A percentile compares a stretch with the other conserved stretches of the same genome.
Evolutionary conservation across 2,329 filamentous ascomycete genomes (phyloP).

Genomic region (Penicillium frequentans): DNA sequence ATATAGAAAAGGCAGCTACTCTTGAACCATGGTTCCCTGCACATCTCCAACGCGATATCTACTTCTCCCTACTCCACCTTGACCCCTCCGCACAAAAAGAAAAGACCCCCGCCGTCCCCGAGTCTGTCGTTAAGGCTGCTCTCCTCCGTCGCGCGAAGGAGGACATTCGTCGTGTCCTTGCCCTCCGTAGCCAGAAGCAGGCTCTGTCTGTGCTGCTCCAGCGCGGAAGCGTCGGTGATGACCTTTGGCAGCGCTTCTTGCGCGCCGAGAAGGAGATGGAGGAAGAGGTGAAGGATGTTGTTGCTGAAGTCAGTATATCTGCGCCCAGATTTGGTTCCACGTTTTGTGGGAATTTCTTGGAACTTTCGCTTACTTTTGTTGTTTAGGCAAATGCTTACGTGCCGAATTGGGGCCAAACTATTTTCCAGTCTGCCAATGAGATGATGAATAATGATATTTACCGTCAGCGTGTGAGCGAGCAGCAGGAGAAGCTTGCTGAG

Average conservation of each 20-base stretch:
- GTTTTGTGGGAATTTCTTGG: not conserved
- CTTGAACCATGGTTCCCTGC: slow-evolving; percentile 92
- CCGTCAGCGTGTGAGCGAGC: slow-evolving; percentile 71
- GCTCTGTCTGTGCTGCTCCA: slow-evolving; percentile 81
- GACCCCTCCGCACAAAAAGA: slow-evolving; percentile 56
- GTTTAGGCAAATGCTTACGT: slow-evolving; percentile 82
- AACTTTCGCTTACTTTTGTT: not conserved
- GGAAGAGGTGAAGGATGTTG: slow-evolving; percentile 90
- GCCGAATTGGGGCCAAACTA: slow-evolving; percentile 86
- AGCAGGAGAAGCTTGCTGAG: slow-evolving; percentile 67
- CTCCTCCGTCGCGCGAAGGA: slow-evolving; percentile 86
- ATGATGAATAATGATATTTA: slow-evolving; percentile 82
- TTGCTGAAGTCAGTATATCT: slow-evolving; percentile 67
- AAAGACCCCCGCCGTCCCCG: slow-evolving; percentile 71
- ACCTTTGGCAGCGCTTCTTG: slow-evolving; percentile 89
- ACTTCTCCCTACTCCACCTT: slow-evolving; percentile 86
- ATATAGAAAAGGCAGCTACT: slow-evolving; percentile 71
- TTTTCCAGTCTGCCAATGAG: slow-evolving; percentile 97
- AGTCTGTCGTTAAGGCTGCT: slow-evolving; percentile 82
- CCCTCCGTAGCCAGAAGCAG: slow-evolving; percentile 84
- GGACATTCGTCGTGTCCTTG: slow-evolving; percentile 88
- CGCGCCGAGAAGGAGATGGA: slow-evolving; percentile 97
- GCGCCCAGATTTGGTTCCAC: slow-evolving; percentile 6
- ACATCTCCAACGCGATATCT: slow-evolving; percentile 90
- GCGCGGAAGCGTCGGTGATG: slow-evolving; percentile 90